Conservation (phyloP, 2,329 filamentous ascomycete species). For the Neofusicoccum laricinum region DNA sequence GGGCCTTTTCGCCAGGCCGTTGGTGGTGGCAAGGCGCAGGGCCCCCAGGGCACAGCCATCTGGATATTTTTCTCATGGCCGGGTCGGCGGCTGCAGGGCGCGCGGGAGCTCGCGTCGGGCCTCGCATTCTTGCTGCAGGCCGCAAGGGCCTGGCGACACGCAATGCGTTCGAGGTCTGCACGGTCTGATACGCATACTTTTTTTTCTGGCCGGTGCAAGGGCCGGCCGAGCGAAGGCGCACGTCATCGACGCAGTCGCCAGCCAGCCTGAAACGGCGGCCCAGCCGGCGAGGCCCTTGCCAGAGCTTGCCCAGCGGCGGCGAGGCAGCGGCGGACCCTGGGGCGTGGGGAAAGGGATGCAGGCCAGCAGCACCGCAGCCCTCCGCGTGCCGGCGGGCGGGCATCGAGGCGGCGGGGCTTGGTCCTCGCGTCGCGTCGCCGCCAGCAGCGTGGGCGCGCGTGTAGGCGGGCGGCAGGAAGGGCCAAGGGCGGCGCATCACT, state of each 20-base stretch:
- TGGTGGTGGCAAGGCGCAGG: background rate
- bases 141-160: conserved; percentile 14
- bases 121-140: conserved; percentile 6
- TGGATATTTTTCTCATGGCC: background rate
- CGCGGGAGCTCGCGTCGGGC: background rate
- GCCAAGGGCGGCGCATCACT: background rate
- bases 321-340: background rate
- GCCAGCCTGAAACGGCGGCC: conserved; percentile 1
- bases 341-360: background rate
- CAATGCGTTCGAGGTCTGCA: conserved; percentile 10
- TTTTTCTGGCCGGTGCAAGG: background rate
- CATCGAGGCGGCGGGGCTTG: background rate
- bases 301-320: background rate
- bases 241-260: background rate
- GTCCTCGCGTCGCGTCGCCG: background rate
- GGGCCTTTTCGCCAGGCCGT: background rate
- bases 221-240: background rate
- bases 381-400: background rate
- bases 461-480: background rate
- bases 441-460: background rate
- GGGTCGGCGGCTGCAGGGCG: background rate
- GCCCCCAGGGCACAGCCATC: background rate
- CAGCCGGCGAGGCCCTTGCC: background rate
- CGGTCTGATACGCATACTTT: conserved; percentile 6
- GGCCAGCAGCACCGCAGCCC: background rate